A percentile compares a stretch with the other conserved stretches of the same genome.
These are phyloP conservation scores for Ocimum tenuiflorum DNA, from an alignment of 257 asterid genomes.

Conservation along the genomic window DNA sequence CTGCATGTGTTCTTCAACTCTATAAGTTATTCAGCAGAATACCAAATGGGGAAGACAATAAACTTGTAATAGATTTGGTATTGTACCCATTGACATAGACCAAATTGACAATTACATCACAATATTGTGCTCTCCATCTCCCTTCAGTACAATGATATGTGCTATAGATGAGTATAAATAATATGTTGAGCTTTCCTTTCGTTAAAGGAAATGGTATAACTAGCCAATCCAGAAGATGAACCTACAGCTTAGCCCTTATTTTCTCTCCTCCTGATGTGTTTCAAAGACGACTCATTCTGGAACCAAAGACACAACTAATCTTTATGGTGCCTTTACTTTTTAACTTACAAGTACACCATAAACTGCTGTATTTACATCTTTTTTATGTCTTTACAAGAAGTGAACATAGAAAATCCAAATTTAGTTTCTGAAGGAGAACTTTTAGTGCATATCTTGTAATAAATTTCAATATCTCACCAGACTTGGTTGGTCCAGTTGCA, in stretches of 20 bases:
- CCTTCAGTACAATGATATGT: neutral
- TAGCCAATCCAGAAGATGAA: neutral
- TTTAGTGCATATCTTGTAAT: conserved; percentile 1
- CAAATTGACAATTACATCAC: no score
- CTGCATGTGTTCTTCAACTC: neutral
- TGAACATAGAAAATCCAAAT: conserved; percentile 16
- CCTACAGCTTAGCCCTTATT: no score
- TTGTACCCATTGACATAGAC: no score
- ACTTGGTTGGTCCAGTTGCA: conserved; percentile 39
- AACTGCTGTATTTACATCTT: no score
- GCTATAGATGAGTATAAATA: no score
- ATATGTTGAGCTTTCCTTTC: neutral
- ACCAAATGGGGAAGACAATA: neutral
- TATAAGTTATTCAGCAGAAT: neutral
- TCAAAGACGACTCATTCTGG: no score
- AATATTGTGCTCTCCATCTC: neutral
- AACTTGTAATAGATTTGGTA: neutral
- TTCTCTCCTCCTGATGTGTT: no score
- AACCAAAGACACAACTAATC: neutral
- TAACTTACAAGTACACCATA: no score
- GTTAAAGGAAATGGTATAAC: neutral
- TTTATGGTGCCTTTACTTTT: neutral
- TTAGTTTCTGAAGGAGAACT: conserved; percentile 4
- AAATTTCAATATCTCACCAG: conserved; percentile 42
- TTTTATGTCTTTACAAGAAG: no score